phyloP scores from a whole-genome alignment of 352 stramenopile species.

The Phytophthora sojae region DNA sequence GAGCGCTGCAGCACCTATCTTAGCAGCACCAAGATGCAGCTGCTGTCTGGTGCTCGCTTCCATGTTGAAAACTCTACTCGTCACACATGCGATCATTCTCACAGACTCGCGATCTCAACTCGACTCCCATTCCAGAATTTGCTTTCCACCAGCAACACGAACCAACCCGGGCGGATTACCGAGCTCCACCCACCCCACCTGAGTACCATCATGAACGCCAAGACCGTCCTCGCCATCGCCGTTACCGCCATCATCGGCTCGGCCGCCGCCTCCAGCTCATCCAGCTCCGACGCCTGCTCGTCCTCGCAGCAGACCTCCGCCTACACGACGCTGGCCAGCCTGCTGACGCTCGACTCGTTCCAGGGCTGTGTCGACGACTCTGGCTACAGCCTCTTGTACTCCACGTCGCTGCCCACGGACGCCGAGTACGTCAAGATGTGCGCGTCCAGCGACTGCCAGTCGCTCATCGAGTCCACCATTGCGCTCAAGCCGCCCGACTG shows the following conservation, averaged over 20 bases:
- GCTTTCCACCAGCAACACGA: no score
- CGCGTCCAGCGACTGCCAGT: constrained; percentile 24
- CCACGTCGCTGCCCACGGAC: constrained; percentile 28
- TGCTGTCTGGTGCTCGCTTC: neutral
- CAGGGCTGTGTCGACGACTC: constrained; percentile 24
- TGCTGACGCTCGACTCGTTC: constrained; percentile 23
- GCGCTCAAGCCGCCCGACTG: constrained; percentile 30
- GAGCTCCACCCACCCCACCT: no score
- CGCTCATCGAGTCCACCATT: constrained; percentile 14
- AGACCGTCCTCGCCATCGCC: constrained; percentile 15
- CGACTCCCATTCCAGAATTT: no score
- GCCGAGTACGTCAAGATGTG: constrained; percentile 36
- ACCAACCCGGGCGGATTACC: no score
- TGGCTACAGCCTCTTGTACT: constrained; percentile 33
- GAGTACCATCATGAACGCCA: constrained; percentile 17
- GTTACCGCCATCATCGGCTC: constrained; percentile 22
- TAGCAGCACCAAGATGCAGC: neutral
- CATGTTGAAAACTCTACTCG: no score
- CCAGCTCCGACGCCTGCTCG: constrained; percentile 12
- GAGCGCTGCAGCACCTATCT: constrained; percentile 11
- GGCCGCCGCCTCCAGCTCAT: constrained; percentile 3
- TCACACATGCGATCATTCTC: neutral
- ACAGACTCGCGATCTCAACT: neutral
- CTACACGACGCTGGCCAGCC: constrained; percentile 26
- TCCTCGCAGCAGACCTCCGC: constrained; percentile 16